Evolutionary conservation across 805 yeast genomes (phyloP).

Genomic region (Wickerhamiella kurtzmanii): DNA sequence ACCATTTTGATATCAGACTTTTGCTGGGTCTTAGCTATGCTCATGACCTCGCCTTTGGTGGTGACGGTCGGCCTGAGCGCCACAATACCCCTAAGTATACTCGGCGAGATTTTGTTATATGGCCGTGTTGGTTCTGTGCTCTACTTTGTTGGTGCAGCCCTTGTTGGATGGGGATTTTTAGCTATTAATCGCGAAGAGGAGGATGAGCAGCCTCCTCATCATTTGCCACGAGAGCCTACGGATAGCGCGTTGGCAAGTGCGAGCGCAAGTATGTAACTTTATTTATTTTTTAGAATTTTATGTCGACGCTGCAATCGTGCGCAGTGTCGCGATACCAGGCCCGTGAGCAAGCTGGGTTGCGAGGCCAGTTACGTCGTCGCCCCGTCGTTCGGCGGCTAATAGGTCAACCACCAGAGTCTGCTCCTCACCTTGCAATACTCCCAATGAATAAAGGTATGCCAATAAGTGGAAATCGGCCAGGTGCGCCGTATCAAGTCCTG

Average conservation of each 20-base stretch:
- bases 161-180: slow-evolving; percentile 73
- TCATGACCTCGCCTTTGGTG: slow-evolving; percentile 83
- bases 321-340: slow-evolving; percentile 15
- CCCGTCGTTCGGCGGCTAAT: slow-evolving; percentile 2
- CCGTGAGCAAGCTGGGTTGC: slow-evolving; percentile 13
- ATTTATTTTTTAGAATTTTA: neutral
- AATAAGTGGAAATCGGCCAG: slow-evolving; percentile 69
- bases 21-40: slow-evolving; percentile 92
- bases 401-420: slow-evolving; percentile 32
- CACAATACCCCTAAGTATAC: slow-evolving; percentile 88
- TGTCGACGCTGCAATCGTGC: slow-evolving; percentile 15
- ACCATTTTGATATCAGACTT: slow-evolving; percentile 80
- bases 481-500: slow-evolving; percentile 12
- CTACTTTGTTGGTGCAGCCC: slow-evolving; percentile 65
- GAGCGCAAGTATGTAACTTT: too few relatives aligned
- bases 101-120: slow-evolving; percentile 72
- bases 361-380: slow-evolving; percentile 35
- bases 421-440: slow-evolving; percentile 46
- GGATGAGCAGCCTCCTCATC: slow-evolving; percentile 30
- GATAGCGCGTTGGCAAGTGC: neutral
- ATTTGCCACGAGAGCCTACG: neutral
- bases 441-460: slow-evolving; percentile 41
- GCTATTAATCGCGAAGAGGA: slow-evolving; percentile 70
- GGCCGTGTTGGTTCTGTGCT: slow-evolving; percentile 44
- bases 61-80: slow-evolving; percentile 90